These are phyloP conservation scores for Candida maltosa DNA, from an alignment of 805 yeast species.

Conservation along the genomic window DNA sequence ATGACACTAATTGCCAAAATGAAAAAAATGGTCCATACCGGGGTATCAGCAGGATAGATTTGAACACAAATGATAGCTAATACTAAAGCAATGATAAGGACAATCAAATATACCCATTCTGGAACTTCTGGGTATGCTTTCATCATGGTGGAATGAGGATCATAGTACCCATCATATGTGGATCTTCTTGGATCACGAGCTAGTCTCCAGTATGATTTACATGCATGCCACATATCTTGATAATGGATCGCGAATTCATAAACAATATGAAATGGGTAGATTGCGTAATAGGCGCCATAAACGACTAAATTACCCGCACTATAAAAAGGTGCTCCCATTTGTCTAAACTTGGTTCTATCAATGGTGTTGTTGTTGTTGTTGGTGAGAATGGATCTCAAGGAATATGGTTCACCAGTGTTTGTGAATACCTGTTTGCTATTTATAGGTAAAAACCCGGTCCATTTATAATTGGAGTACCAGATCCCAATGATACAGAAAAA, in stretches of 20 bases:
- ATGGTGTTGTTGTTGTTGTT: slow-evolving; percentile 38
- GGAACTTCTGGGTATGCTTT: slow-evolving; percentile 65
- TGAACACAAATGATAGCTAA: slow-evolving; percentile 43
- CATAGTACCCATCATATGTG: slow-evolving; percentile 22
- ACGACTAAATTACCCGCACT: slow-evolving; percentile 58
- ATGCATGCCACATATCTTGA: slow-evolving; percentile 43
- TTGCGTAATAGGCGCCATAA: slow-evolving; percentile 55
- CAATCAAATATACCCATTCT: slow-evolving; percentile 60
- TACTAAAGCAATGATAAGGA: slow-evolving; percentile 44
- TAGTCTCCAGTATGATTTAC: slow-evolving; percentile 28
- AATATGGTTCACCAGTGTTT: slow-evolving; percentile 47
- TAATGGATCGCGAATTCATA: slow-evolving; percentile 45
- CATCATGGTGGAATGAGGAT: slow-evolving; percentile 60
- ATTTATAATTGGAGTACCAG: slow-evolving; percentile 46
- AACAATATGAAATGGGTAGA: slow-evolving; percentile 53
- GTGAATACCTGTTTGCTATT: slow-evolving; percentile 50
- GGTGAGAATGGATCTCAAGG: slow-evolving; percentile 45
- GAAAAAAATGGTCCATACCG: slow-evolving; percentile 61
- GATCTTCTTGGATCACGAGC: slow-evolving; percentile 7
- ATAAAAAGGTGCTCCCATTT: slow-evolving; percentile 66
- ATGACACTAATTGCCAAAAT: slow-evolving; percentile 53
- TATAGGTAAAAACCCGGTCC: slow-evolving; percentile 51
- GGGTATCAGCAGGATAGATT: slow-evolving; percentile 51
- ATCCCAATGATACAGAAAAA: slow-evolving; percentile 29
- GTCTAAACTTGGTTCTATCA: slow-evolving; percentile 44